phyloP scores from a whole-genome alignment of 805 yeast genomes.

The Cyberlindnera saturnus region DNA sequence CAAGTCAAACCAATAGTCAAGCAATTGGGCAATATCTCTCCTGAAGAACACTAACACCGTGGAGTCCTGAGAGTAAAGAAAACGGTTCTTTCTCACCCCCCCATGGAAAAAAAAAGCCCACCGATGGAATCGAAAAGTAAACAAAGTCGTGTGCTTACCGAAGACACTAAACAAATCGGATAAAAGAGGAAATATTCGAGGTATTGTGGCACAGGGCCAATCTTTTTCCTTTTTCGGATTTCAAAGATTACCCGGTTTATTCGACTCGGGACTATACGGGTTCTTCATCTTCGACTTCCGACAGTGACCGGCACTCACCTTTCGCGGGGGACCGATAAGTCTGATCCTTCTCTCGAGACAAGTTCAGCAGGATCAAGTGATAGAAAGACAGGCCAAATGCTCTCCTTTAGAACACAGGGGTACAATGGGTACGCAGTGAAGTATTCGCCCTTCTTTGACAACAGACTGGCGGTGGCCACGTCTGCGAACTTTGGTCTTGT shows the following conservation, averaged over 20 bases:
- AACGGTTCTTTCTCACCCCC: neutral
- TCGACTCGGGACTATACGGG: too few species aligned
- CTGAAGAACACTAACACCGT: too few species aligned
- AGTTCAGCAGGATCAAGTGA: too few species aligned
- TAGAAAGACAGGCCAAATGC: slow-evolving; percentile 36
- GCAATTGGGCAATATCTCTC: too few species aligned
- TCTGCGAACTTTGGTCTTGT: slow-evolving; percentile 92
- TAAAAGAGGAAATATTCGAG: too few species aligned
- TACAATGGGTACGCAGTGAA: slow-evolving; percentile 83
- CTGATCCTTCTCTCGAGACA: too few species aligned
- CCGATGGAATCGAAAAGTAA: slow-evolving; percentile 4
- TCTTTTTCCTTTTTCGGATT: too few species aligned
- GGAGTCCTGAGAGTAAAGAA: too few species aligned
- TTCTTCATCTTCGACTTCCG: neutral
- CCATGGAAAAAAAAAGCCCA: neutral
- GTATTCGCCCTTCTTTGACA: slow-evolving; percentile 89
- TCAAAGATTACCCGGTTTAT: too few species aligned
- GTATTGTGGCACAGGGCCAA: too few species aligned
- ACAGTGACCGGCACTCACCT: neutral
- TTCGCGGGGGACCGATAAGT: neutral
- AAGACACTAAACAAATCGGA: neutral
- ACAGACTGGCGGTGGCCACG: slow-evolving; percentile 82
- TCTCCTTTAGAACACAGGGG: slow-evolving; percentile 67
- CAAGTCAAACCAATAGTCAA: too few species aligned
- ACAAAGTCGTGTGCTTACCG: slow-evolving; percentile 1